Conservation (phyloP, 2,329 filamentous ascomycete genomes). For the Coniochaeta sp. region DNA sequence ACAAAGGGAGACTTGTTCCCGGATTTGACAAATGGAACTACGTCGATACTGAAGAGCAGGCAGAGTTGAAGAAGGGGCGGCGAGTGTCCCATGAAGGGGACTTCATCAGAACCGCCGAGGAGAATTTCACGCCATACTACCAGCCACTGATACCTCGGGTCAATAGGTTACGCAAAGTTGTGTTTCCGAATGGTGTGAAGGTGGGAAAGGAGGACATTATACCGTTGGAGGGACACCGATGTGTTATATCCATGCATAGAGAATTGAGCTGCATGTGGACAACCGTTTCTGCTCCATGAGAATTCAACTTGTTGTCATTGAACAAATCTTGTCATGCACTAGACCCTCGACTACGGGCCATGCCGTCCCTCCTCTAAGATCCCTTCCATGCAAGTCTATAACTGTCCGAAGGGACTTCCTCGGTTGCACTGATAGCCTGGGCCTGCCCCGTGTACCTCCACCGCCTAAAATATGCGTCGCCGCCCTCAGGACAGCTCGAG, state of each 20-base stretch:
- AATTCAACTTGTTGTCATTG: too few species aligned
- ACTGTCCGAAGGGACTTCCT: not conserved
- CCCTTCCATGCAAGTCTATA: too few species aligned
- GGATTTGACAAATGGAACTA: conserved; percentile 30
- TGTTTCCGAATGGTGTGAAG: conserved; percentile 2
- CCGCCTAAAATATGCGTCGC: conserved; percentile 20
- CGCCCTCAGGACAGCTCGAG: conserved; percentile 18
- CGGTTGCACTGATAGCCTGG: not conserved
- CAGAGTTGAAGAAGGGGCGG: not conserved
- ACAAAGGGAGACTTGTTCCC: conserved; percentile 11
- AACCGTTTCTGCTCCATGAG: too few species aligned
- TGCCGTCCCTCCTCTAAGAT: too few species aligned
- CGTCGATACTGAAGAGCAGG: conserved; percentile 8
- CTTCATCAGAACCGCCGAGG: not conserved
- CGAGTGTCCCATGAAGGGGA: not conserved
- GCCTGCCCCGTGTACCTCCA: conserved; percentile 9
- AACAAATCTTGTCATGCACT: too few species aligned
- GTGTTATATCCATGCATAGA: too few species aligned
- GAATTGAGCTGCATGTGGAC: too few species aligned
- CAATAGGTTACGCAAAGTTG: conserved; percentile 3
- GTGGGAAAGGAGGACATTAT: conserved; percentile 5
- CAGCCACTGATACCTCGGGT: conserved; percentile 3
- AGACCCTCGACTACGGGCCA: too few species aligned
- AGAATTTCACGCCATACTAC: conserved; percentile 6
- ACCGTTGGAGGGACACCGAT: too few species aligned